A percentile compares a stretch with the other conserved stretches of the same genome.
Conservation (phyloP, 495 filamentous ascomycete species). For the Penicillium samsonianum region DNA sequence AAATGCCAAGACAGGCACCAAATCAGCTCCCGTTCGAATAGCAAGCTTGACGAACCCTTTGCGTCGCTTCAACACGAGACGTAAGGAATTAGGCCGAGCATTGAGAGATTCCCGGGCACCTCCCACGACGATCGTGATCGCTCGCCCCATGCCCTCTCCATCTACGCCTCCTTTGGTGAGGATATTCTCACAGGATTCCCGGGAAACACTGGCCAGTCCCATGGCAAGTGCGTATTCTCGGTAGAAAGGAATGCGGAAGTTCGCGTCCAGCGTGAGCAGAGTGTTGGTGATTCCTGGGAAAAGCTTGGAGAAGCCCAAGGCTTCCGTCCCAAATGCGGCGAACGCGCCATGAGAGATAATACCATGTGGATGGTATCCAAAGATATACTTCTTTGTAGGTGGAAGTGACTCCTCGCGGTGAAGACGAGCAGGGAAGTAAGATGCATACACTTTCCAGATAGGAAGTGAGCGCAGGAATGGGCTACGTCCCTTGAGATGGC, state of each 20-base stretch:
- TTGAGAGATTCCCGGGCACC: slow-evolving; percentile 90
- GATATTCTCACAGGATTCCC: slow-evolving; percentile 85
- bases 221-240: slow-evolving; percentile 86
- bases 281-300: slow-evolving; percentile 97
- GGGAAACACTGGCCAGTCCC: slow-evolving; percentile 85
- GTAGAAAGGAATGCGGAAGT: slow-evolving; percentile 93
- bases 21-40: slow-evolving; percentile 82
- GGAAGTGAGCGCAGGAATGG: slow-evolving; percentile 70
- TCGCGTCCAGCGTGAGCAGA: slow-evolving; percentile 83
- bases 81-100: slow-evolving; percentile 71
- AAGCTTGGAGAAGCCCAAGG: slow-evolving; percentile 80
- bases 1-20: slow-evolving; percentile 89
- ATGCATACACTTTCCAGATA: slow-evolving; percentile 86
- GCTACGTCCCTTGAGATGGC: slow-evolving; percentile 70
- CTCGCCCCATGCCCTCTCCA: slow-evolving; percentile 88
- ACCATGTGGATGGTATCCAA: slow-evolving; percentile 96
- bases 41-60: slow-evolving; percentile 95
- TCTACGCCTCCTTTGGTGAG: slow-evolving; percentile 75
- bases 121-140: slow-evolving; percentile 93
- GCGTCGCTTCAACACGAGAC: slow-evolving; percentile 74
- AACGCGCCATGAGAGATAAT: slow-evolving; percentile 97
- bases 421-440: slow-evolving; percentile 86
- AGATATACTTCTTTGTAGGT: slow-evolving; percentile 89
- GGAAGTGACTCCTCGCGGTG: slow-evolving; percentile 78
- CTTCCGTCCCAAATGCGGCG: slow-evolving; percentile 88